Conservation (phyloP, 768 basidiomycete genomes). For the Suillus alpinus region DNA sequence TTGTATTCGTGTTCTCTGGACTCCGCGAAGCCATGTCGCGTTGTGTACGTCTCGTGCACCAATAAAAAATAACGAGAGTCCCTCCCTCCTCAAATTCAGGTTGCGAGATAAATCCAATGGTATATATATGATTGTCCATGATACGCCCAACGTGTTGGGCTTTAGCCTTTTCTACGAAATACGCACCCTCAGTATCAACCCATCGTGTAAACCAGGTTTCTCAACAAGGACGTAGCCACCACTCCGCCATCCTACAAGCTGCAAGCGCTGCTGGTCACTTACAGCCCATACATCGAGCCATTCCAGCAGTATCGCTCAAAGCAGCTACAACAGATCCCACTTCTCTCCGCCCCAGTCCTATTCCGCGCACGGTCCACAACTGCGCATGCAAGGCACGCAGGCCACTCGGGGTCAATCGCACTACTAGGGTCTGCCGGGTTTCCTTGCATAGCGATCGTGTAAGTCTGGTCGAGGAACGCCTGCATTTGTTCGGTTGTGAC, state of each 20-base stretch:
- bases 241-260: not conserved
- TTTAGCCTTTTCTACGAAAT: too few species aligned
- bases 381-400: slow-evolving; percentile 44
- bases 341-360: slow-evolving; percentile 7
- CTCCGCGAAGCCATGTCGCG: too few species aligned
- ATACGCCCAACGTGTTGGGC: too few species aligned
- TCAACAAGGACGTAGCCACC: not conserved
- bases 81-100: too few species aligned
- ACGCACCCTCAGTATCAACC: too few species aligned
- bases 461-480: slow-evolving; percentile 41
- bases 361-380: slow-evolving; percentile 39
- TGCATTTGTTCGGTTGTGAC: slow-evolving; percentile 26
- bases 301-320: slow-evolving; percentile 26
- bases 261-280: not conserved
- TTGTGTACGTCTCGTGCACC: too few species aligned
- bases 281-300: slow-evolving; percentile 4
- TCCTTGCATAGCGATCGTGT: slow-evolving; percentile 37
- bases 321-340: slow-evolving; percentile 6
- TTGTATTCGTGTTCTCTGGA: too few species aligned
- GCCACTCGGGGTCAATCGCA: slow-evolving; percentile 32
- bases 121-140: too few species aligned
- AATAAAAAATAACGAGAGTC: too few species aligned
- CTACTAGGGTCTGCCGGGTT: slow-evolving; percentile 24
- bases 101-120: too few species aligned
- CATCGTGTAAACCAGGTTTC: too few species aligned